These are phyloP conservation scores for Ustilago lituana DNA, from an alignment of 1,284 basidiomycete genomes.

Conservation along the genomic window DNA sequence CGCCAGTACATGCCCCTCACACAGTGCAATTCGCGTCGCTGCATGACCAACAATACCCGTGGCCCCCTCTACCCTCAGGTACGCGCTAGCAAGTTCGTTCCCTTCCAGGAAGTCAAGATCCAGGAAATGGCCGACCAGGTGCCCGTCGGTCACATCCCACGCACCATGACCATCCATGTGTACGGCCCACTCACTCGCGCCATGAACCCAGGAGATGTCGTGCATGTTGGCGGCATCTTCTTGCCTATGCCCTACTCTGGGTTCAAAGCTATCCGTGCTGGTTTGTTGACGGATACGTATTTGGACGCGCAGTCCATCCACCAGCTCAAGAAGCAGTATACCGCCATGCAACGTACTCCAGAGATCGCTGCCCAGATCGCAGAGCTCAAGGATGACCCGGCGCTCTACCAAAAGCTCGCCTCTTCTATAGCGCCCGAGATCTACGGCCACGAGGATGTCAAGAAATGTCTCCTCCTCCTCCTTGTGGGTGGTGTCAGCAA, in stretches of 20 bases:
- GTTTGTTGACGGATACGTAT: slow-evolving; percentile 95
- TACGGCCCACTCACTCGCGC: slow-evolving; percentile 87
- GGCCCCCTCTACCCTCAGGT: slow-evolving; percentile 98
- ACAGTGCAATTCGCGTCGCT: slow-evolving; percentile 77
- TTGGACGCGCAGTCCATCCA: slow-evolving; percentile 89
- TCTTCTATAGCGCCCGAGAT: slow-evolving; percentile 92
- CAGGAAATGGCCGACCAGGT: slow-evolving; percentile 99
- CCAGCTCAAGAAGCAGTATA: slow-evolving; percentile 98
- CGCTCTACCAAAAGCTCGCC: slow-evolving; percentile 82
- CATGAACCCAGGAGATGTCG: slow-evolving; percentile 95
- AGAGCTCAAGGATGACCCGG: slow-evolving; percentile 78
- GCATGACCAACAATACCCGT: slow-evolving; percentile 84
- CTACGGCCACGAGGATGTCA: slow-evolving; percentile 96
- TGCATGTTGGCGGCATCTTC: slow-evolving; percentile 88
- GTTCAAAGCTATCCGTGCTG: slow-evolving; percentile 88
- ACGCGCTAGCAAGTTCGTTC: slow-evolving; percentile 92
- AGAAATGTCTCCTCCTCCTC: slow-evolving; percentile 92
- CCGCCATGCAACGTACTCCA: slow-evolving; percentile 89
- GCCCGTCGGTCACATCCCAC: slow-evolving; percentile 97
- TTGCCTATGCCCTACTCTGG: slow-evolving; percentile 89
- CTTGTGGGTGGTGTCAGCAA: slow-evolving; percentile 97
- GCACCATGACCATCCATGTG: slow-evolving; percentile 95
- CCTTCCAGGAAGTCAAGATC: slow-evolving; percentile 98
- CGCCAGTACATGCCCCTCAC: slow-evolving; percentile 89
- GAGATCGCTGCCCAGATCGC: slow-evolving; percentile 80